These are phyloP conservation scores for Pluteus cervinus DNA, from an alignment of 768 basidiomycete genomes.

Conservation along the genomic window DNA sequence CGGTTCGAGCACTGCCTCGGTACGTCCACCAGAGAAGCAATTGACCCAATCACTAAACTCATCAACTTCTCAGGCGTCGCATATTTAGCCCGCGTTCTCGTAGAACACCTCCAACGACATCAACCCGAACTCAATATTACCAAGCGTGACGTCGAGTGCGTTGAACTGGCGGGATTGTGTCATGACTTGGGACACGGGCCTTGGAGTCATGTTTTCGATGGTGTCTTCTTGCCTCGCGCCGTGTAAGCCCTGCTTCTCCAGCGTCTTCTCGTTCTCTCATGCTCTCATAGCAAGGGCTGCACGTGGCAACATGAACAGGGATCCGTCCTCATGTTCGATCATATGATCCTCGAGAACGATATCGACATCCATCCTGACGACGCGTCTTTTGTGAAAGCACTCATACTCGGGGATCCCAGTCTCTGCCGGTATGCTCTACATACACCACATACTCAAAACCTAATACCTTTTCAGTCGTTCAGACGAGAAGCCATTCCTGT, in stretches of 20 bases:
- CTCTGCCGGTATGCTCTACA: slow-evolving; percentile 37
- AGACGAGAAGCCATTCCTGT: slow-evolving; percentile 65
- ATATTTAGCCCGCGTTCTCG: slow-evolving; percentile 63
- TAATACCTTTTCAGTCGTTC: slow-evolving; percentile 15
- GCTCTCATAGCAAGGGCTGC: slow-evolving; percentile 32
- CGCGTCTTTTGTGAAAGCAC: slow-evolving; percentile 61
- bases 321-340: slow-evolving; percentile 80
- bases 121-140: slow-evolving; percentile 65
- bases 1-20: slow-evolving; percentile 85
- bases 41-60: neutral
- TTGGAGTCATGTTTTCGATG: slow-evolving; percentile 84
- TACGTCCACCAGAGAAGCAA: slow-evolving; percentile 18
- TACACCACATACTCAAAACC: neutral
- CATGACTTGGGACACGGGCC: slow-evolving; percentile 87
- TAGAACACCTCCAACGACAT: slow-evolving; percentile 42
- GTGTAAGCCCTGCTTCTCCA: slow-evolving; percentile 36
- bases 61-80: slow-evolving; percentile 53
- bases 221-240: slow-evolving; percentile 59
- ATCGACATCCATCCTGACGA: slow-evolving; percentile 46
- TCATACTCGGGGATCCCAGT: slow-evolving; percentile 59
- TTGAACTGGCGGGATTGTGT: slow-evolving; percentile 75
- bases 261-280: neutral
- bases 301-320: slow-evolving; percentile 75
- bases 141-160: slow-evolving; percentile 67
- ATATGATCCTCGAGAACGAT: slow-evolving; percentile 50